phyloP scores from a whole-genome alignment of 345 rosid species.

The Rhodamnia rubescens region DNA sequence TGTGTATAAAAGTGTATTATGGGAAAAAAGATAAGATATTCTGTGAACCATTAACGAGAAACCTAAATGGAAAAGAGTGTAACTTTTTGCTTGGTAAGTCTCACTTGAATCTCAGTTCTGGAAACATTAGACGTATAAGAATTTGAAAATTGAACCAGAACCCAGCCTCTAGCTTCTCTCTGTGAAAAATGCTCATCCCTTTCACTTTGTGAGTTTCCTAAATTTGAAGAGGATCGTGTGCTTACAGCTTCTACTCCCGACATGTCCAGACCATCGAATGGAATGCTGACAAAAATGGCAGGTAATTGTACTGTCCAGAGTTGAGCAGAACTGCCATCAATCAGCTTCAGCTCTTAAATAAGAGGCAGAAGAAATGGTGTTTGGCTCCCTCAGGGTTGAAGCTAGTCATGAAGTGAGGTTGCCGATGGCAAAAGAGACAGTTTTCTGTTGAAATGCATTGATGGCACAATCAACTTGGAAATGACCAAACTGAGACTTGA shows the following conservation, averaged over 20 bases:
- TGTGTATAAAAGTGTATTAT: not conserved
- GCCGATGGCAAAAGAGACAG: constrained; percentile 54
- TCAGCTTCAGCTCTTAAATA: not conserved
- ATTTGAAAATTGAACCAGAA: not conserved
- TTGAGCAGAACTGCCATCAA: not conserved
- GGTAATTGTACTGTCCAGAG: not conserved
- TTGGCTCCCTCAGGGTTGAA: not conserved
- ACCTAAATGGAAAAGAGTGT: not conserved
- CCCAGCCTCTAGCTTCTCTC: not conserved
- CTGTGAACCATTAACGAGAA: too few relatives aligned
- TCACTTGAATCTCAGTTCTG: not conserved
- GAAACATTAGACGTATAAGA: not conserved
- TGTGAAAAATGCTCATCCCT: not conserved
- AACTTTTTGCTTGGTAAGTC: not conserved
- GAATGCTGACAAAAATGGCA: not conserved
- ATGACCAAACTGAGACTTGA: constrained; percentile 10
- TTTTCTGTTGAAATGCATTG: constrained; percentile 12
- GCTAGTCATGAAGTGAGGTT: constrained; percentile 45
- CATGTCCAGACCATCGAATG: not conserved
- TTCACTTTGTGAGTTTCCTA: not conserved
- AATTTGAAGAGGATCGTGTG: not conserved
- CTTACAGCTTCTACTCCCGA: not conserved
- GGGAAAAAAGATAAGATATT: too few relatives aligned
- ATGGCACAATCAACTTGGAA: constrained; percentile 12
- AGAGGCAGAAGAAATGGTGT: not conserved